Conservation (phyloP, 2,329 filamentous ascomycete genomes). For the Apiospora malaysiana region DNA sequence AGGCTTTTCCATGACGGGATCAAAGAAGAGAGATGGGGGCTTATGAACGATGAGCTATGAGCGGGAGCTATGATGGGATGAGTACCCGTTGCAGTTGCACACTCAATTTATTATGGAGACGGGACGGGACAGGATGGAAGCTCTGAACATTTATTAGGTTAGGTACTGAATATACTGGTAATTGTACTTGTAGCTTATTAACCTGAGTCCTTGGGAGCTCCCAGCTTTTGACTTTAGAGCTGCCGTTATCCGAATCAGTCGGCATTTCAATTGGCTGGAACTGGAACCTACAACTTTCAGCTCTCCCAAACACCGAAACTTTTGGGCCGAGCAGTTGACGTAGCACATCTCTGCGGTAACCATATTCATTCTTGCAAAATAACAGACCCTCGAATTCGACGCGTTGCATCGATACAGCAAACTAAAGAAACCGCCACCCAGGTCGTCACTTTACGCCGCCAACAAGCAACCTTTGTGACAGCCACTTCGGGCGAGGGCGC, state of each 20-base stretch:
- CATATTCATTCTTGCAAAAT: neutral
- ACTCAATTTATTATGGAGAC: neutral
- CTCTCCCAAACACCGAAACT: constrained; percentile 3
- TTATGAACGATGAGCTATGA: neutral
- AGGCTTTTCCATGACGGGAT: constrained; percentile 2
- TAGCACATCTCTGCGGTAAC: neutral
- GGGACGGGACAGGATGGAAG: neutral
- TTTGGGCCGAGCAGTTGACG: constrained; percentile 12
- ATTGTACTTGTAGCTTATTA: no score
- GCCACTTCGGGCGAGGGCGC: neutral
- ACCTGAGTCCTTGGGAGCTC: neutral
- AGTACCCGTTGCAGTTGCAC: neutral
- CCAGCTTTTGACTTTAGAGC: constrained; percentile 14
- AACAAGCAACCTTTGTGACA: neutral
- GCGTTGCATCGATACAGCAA: neutral
- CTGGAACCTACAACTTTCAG: neutral
- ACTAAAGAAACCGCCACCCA: no score
- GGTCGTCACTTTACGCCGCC: neutral
- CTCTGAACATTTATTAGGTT: no score
- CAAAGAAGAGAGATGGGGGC: neutral
- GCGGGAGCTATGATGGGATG: neutral
- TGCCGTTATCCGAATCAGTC: neutral
- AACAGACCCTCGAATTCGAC: neutral
- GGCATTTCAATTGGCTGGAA: neutral
- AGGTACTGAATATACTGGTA: no score